phyloP scores from a whole-genome alignment of 768 basidiomycete species.

The Dioszegia hungarica region DNA sequence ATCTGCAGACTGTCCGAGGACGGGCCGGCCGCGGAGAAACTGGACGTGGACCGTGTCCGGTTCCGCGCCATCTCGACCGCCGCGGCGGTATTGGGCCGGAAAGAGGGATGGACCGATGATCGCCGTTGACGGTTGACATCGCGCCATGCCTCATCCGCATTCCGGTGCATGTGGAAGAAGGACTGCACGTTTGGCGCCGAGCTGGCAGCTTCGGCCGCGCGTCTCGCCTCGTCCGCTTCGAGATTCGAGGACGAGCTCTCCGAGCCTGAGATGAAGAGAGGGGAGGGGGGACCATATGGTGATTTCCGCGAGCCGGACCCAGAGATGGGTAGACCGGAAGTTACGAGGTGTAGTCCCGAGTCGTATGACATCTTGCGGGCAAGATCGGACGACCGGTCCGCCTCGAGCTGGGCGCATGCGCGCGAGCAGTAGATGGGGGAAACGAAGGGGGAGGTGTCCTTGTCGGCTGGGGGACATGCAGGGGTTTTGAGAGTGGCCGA shows the following conservation, averaged over 20 bases:
- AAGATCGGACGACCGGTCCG: constrained; percentile 19
- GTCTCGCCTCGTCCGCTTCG: constrained; percentile 14
- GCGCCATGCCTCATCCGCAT: constrained; percentile 39
- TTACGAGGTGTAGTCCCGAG: constrained; percentile 4
- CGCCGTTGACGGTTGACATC: constrained; percentile 27
- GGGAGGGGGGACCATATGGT: constrained; percentile 35
- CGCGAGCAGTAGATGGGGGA: constrained; percentile 39
- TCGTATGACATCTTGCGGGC: constrained; percentile 25
- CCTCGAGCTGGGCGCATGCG: constrained; percentile 33
- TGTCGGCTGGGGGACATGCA: neutral
- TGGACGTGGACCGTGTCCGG: neutral
- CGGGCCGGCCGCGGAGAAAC: constrained; percentile 5
- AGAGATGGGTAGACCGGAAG: constrained; percentile 12
- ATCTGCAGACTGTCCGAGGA: constrained; percentile 30
- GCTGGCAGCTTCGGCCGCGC: constrained; percentile 17
- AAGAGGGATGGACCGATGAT: constrained; percentile 26
- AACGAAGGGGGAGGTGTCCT: constrained; percentile 12
- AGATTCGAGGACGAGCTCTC: constrained; percentile 35
- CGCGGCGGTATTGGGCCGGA: constrained; percentile 9
- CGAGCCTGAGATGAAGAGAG: constrained; percentile 37
- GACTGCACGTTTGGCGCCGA: constrained; percentile 36
- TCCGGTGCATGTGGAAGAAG: constrained; percentile 35
- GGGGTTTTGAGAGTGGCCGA: neutral
- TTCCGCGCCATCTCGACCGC: constrained; percentile 13
- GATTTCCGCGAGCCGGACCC: constrained; percentile 12